phyloP scores from a whole-genome alignment of 148 eudicot genomes.

The Persicaria tinctoria region DNA sequence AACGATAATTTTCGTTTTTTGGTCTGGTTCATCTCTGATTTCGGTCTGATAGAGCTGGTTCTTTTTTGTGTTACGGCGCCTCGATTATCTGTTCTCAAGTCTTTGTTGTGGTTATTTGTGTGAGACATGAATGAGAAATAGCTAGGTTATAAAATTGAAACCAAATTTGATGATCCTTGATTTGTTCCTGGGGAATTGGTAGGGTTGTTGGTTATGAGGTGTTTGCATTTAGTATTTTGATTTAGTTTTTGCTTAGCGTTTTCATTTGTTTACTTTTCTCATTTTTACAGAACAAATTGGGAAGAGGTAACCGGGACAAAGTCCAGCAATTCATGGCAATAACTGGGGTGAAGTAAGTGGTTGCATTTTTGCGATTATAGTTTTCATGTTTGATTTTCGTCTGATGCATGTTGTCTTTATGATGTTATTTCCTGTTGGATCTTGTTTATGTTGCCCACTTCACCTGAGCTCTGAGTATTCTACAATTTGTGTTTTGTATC shows the following conservation, averaged over 20 bases:
- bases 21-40: not conserved
- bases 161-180: not conserved
- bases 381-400: not conserved
- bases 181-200: not conserved
- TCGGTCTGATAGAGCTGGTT: not conserved
- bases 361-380: constrained; percentile 4
- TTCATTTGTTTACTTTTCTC: not conserved
- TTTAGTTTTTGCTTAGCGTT: not conserved
- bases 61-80: not conserved
- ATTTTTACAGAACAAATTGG: constrained; percentile 58
- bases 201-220: not conserved
- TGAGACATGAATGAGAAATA: not conserved
- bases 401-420: constrained; percentile 2
- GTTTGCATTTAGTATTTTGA: not conserved
- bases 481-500: not conserved
- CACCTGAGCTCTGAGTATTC: not conserved
- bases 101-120: not conserved
- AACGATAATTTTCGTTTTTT: not conserved
- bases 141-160: not conserved
- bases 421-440: not conserved
- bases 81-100: not conserved
- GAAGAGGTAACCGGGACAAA: constrained; percentile 86
- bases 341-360: constrained; percentile 69
- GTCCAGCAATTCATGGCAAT: constrained; percentile 76
- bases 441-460: not conserved